phyloP scores from a whole-genome alignment of 1,139 yeast species.

The Scheffersomyces illinoinensis region DNA sequence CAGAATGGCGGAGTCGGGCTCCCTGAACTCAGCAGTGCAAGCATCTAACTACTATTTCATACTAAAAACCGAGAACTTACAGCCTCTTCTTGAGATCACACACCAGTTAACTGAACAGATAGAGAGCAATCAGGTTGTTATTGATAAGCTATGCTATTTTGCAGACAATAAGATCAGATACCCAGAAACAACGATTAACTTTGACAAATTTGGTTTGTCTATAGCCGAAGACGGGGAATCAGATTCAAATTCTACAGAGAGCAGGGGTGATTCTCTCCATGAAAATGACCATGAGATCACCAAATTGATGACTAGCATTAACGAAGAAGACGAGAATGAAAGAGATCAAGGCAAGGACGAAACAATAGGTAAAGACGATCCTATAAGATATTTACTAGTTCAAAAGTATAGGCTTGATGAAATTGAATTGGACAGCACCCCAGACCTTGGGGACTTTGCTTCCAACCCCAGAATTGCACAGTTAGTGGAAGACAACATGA shows the following conservation, averaged over 20 bases:
- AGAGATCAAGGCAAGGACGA: background rate
- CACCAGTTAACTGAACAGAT: slow-evolving; percentile 24
- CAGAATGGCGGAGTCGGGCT: background rate
- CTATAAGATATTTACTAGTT: slow-evolving; percentile 15
- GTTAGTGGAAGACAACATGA: slow-evolving; percentile 26
- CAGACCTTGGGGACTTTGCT: slow-evolving; percentile 4
- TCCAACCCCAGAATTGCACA: slow-evolving; percentile 16
- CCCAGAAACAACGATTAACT: slow-evolving; percentile 15
- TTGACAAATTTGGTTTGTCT: background rate
- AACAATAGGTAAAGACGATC: slow-evolving; percentile 6
- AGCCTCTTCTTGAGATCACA: slow-evolving; percentile 28
- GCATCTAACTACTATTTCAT: slow-evolving; percentile 17
- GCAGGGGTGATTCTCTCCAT: background rate
- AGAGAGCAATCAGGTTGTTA: slow-evolving; percentile 23
- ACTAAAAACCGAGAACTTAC: slow-evolving; percentile 39
- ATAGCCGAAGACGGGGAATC: background rate
- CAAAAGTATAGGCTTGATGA: slow-evolving; percentile 15
- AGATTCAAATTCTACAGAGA: background rate
- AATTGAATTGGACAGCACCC: slow-evolving; percentile 4
- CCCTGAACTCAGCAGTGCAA: background rate
- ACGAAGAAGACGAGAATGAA: slow-evolving; percentile 3
- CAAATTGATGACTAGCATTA: background rate
- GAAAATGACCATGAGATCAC: background rate
- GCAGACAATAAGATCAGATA: slow-evolving; percentile 25
- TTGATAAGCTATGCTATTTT: slow-evolving; percentile 21